Percentiles rank a stretch among this genome's conserved stretches.
phyloP scores from a whole-genome alignment of 176 grass and related monocot species.

The Thinopyrum elongatum region DNA sequence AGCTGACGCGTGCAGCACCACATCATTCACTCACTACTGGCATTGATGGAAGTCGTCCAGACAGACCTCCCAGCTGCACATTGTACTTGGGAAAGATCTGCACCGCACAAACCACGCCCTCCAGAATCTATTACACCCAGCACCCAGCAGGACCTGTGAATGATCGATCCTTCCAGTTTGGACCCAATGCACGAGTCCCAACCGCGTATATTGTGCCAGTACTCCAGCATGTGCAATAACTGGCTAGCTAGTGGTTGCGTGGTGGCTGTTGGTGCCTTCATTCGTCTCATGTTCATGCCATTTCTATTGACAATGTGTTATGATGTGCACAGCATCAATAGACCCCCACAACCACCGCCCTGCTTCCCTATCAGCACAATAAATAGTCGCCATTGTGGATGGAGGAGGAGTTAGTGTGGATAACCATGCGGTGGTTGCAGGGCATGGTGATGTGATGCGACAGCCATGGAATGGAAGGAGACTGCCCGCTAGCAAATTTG shows the following conservation, averaged over 20 bases:
- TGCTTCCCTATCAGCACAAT: constrained; percentile 25
- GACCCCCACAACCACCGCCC: constrained; percentile 27
- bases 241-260: constrained; percentile 36
- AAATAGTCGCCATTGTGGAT: constrained; percentile 61
- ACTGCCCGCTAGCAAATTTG: neutral
- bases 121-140: neutral
- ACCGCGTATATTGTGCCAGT: neutral
- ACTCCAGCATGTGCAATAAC: constrained; percentile 39
- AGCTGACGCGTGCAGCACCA: neutral
- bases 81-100: constrained; percentile 35
- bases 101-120: neutral
- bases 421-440: constrained; percentile 20
- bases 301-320: neutral
- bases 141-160: neutral
- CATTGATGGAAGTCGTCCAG: neutral
- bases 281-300: constrained; percentile 12
- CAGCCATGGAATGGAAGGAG: neutral
- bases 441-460: neutral
- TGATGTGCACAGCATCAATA: neutral
- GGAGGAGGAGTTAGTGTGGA: constrained; percentile 39
- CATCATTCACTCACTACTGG: neutral
- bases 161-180: no score
- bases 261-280: constrained; percentile 31
- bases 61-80: neutral
- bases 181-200: neutral